Percentiles rank a stretch among this genome's conserved stretches.
Conservation (phyloP, 73 alveolate species). For the Stentor roeselii region DNA sequence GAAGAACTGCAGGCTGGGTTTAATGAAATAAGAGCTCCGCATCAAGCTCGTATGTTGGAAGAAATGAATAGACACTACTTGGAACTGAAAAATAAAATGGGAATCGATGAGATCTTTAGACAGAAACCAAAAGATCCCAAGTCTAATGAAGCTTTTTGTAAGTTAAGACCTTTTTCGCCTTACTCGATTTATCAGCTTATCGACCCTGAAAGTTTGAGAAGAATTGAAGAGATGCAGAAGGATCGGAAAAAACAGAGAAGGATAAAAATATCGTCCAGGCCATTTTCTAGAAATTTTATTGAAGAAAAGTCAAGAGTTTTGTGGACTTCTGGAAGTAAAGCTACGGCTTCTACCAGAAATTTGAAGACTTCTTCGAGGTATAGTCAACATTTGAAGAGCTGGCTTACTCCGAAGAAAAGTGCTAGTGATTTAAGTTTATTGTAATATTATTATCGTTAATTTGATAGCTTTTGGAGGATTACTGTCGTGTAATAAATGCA, state of each 20-base stretch:
- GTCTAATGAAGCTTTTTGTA: constrained; percentile 13
- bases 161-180: constrained; percentile 21
- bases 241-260: neutral
- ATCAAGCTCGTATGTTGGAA: neutral
- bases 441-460: neutral
- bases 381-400: no score
- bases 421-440: no score
- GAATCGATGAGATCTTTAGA: neutral
- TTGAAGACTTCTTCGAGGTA: no score
- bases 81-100: constrained; percentile 18
- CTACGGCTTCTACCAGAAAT: no score
- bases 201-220: neutral
- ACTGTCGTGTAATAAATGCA: neutral
- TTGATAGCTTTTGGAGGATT: neutral
- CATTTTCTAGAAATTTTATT: no score
- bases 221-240: neutral
- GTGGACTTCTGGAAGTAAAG: no score
- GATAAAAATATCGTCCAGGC: neutral
- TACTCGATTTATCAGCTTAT: neutral
- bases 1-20: constrained; percentile 4
- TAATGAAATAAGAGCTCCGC: constrained; percentile 9
- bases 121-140: constrained; percentile 9
- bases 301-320: no score
- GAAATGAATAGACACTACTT: neutral
- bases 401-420: no score